Base-by-base conservation (phyloP, 768 basidiomycete species). In the Agaricus sinodeliciosus region DNA sequence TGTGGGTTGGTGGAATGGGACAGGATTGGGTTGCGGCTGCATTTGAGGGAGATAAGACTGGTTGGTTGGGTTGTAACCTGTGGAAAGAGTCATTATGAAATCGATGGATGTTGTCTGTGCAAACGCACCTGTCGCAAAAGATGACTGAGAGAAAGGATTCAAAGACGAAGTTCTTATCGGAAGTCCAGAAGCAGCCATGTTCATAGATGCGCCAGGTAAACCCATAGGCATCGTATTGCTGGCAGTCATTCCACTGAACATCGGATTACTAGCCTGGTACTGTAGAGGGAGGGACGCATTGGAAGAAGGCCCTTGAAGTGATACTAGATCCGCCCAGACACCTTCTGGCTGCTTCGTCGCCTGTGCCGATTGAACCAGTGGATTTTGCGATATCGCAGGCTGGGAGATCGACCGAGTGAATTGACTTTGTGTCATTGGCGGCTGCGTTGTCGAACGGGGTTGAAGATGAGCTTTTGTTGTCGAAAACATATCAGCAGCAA, bases 291-390 rank as follows among this genome's bases (percentile, higher is more conserved):
- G 69, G 11, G 82, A 77, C 12, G 81, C 74, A 13, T 66, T 74
- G n/a, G 70, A 65, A 11, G 65, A 61, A n/a, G 72, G 67, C 13
- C 51, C 55, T 54, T 77, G 78, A 26, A 79, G 66, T 40, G 75
- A 74, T 55, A 78, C 62, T 12, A 85, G 67, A 60, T 85, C 82
- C 34, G 75, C 71, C 82, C 82, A 84, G n/a, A 81, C 74, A 45
- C 53, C 53, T 7, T 65, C 39, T 64, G 63, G 40, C 28, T 54
- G 26, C 62, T 62, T 18, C 63, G 60, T 19, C 35, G 57, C 4
- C 44, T 58, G 48, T 53, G 64, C 15, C 16, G 16, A 18, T 59
- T 59, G 28, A 11, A 26, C 18, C 12, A 35, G 3, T 11, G 9
- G 18, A 13, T 45, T 51, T 26, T 57, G 63, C 5, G 58, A 58